These are phyloP conservation scores for Starmerella floricola DNA, from an alignment of 805 yeast species.

Conservation along the genomic window DNA sequence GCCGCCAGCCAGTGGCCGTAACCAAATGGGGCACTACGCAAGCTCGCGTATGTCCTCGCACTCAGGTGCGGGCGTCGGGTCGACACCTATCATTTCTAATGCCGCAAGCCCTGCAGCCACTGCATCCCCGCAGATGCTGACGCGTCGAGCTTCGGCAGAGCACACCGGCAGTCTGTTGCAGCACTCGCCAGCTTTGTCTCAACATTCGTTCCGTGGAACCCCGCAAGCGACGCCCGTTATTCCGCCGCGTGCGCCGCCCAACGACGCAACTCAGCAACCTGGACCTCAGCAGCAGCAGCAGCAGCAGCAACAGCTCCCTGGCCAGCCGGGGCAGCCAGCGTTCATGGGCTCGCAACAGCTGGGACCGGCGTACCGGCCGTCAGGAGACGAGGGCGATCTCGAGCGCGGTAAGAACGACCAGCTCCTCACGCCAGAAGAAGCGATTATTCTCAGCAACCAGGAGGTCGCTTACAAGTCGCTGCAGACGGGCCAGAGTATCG, in stretches of 20 bases:
- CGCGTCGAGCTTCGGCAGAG: constrained; percentile 2
- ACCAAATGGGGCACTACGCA: no score
- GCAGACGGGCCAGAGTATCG: constrained; percentile 11
- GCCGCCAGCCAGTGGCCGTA: no score
- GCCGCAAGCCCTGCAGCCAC: not conserved
- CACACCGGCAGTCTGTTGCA: constrained; percentile 9
- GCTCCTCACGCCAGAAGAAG: constrained; percentile 16
- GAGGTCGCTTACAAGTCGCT: constrained; percentile 15
- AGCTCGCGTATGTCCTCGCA: no score
- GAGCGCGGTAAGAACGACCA: constrained; percentile 1
- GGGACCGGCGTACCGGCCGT: no score
- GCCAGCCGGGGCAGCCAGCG: no score
- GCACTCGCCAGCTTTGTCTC: constrained; percentile 12
- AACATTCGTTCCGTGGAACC: constrained; percentile 4
- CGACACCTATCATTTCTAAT: not conserved
- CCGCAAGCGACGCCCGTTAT: constrained; percentile 8
- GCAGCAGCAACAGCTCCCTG: constrained; percentile 1
- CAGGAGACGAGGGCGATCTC: not conserved
- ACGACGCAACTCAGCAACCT: not conserved
- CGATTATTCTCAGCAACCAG: constrained; percentile 9
- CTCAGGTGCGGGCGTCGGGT: not conserved
- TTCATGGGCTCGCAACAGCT: no score
- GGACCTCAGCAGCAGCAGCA: constrained; percentile 1
- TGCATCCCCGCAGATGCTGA: constrained; percentile 4
- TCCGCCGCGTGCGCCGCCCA: constrained; percentile 5